Evolutionary conservation across 148 eudicot species (phyloP).

Genomic region (Arbutus unedo): DNA sequence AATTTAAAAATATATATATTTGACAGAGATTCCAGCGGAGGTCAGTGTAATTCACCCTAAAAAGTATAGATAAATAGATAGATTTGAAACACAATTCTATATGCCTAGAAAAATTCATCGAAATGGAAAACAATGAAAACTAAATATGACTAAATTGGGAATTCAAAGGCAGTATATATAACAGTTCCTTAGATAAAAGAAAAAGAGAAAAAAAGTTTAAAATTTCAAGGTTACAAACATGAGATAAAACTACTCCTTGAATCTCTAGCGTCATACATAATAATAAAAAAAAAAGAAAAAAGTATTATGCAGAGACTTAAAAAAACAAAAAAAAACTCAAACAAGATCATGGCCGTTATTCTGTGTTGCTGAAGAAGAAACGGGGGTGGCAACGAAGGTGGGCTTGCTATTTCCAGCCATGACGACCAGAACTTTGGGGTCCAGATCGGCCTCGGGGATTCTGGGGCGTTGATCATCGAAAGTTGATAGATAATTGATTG

Average conservation of each 20-base stretch:
- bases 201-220: neutral
- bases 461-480: neutral
- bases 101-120: no score
- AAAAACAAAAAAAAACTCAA: neutral
- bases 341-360: neutral
- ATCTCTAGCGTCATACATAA: neutral
- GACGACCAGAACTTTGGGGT: neutral
- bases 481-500: neutral
- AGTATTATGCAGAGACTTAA: neutral
- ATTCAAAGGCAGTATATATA: no score
- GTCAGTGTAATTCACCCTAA: no score
- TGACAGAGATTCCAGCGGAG: no score
- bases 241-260: neutral
- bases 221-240: neutral
- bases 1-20: no score
- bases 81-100: no score
- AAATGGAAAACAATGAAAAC: no score
- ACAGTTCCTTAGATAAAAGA: neutral
- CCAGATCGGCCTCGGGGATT: neutral
- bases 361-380: neutral
- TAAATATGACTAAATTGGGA: no score
- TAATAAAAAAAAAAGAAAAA: neutral
- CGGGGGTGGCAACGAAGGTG: constrained; percentile 5
- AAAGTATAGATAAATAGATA: no score
- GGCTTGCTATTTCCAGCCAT: neutral